Conservation (phyloP, 2,329 filamentous ascomycete species). For the Stemphylium beticola region DNA sequence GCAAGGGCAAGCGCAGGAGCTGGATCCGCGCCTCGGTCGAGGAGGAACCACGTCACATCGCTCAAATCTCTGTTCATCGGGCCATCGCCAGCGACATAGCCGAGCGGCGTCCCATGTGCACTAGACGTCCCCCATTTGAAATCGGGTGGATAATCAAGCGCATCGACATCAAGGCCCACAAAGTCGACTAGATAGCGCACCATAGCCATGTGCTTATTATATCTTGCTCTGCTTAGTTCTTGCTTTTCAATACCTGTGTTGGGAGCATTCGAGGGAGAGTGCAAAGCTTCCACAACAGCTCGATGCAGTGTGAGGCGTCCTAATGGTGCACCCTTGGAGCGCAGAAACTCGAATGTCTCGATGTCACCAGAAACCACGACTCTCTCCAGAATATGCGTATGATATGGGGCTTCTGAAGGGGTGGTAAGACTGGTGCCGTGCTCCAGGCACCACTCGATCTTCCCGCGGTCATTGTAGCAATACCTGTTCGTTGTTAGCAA, state of each 20-base stretch:
- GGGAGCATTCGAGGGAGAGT: neutral
- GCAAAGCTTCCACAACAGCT: neutral
- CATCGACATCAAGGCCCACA: neutral
- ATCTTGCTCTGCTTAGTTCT: neutral
- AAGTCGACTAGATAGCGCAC: neutral
- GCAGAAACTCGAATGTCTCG: neutral
- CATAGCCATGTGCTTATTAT: neutral
- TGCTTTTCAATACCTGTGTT: neutral
- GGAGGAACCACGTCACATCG: conserved; percentile 1
- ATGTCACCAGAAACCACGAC: neutral
- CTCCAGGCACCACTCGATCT: neutral
- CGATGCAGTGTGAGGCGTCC: neutral
- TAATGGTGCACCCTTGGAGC: neutral
- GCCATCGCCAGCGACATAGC: neutral
- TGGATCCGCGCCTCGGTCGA: conserved; percentile 4
- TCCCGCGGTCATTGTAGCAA: neutral
- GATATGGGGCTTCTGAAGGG: too few relatives aligned
- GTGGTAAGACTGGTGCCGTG: neutral
- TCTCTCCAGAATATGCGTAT: neutral
- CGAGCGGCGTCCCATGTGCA: neutral
- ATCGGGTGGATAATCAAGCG: neutral
- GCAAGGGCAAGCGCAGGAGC: neutral
- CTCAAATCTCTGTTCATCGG: neutral
- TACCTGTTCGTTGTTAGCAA: too few relatives aligned
- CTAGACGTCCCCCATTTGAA: neutral